Evolutionary conservation across 495 filamentous ascomycete genomes (phyloP), one percentile per base, ranked within the genome.

Genomic region (Penicillium desertorum): DNA sequence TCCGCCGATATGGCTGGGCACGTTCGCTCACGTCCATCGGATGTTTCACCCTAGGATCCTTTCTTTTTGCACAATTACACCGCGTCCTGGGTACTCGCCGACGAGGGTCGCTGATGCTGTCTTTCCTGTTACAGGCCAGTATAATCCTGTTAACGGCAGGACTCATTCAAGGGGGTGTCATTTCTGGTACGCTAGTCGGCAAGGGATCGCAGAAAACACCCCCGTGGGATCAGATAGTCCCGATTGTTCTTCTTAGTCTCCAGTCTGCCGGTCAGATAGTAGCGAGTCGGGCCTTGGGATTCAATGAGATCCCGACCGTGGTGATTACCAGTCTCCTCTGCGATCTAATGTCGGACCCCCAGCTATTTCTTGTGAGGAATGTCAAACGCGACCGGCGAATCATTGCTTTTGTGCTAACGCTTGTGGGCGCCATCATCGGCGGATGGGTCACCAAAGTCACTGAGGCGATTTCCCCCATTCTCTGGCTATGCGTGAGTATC

Each of bases 191-290:
- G 0, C 57, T 74, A 12, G 57, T 44, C 2, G 37, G 62, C 12
- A 47, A 37, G 7, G 12, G 46, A 27, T 39, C 59, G 9, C 45
- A 23, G 16, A 51, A 5, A 6, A 37, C 37, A 14, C 58, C 54
- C 7, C 43, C 62, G 10, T 73, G 68, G 66, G 60, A 58, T 14
- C 63, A 71, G 25, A 60, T 67, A 54, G 62, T 79, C 0, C 77
- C 83, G 5, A 76, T 90, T 20, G 84, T 79, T 5, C 72, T 89
- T 37, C 73, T 91, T 42, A 84, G 84, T 8, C 81, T 90, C 56
- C 86, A 90, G 63, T 83, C 81, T 25, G 86, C 84, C 4, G 86
- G 86, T 0, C 86, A 88, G 71, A 88, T 89, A 51, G 80, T 85
- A 2, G 81, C 82, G 22, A 82, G 77, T 54, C 75, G 88, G 5